phyloP scores from a whole-genome alignment of 1,284 basidiomycete genomes.

The Singerocomus rubriflavus region DNA sequence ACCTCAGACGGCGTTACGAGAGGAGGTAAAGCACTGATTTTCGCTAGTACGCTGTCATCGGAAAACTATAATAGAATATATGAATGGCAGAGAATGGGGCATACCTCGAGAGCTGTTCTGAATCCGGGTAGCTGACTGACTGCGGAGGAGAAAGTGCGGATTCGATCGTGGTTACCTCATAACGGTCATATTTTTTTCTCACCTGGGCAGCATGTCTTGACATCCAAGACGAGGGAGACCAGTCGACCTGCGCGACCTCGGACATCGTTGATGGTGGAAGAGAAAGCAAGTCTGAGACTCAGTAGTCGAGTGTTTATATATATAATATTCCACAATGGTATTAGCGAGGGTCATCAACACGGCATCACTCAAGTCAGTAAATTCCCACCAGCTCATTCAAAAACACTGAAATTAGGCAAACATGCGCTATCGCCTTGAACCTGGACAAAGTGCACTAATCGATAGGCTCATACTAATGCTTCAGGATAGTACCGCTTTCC shows the following conservation, averaged over 20 bases:
- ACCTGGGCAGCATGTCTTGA: conserved; percentile 51
- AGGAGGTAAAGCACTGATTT: conserved; percentile 77
- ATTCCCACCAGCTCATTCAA: not conserved
- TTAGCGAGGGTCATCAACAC: too few relatives aligned
- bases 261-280: conserved; percentile 11
- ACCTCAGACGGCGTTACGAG: conserved; percentile 90
- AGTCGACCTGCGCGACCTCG: conserved; percentile 19
- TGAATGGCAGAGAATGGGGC: conserved; percentile 2
- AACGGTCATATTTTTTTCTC: conserved; percentile 9
- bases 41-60: conserved; percentile 62
- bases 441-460: not conserved
- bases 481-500: not conserved
- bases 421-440: too few relatives aligned
- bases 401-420: not conserved
- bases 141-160: conserved; percentile 16
- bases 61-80: not conserved
- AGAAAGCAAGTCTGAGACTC: not conserved
- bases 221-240: conserved; percentile 56
- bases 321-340: too few relatives aligned
- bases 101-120: conserved; percentile 34
- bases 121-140: conserved; percentile 38
- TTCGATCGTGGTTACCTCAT: not conserved
- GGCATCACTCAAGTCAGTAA: too few relatives aligned
- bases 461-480: not conserved
- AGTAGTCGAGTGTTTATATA: not conserved